Evolutionary conservation across 177 flowering plant genomes (phyloP), one percentile per base, ranked within the genome.

Genomic region (Vitis hybrid): DNA sequence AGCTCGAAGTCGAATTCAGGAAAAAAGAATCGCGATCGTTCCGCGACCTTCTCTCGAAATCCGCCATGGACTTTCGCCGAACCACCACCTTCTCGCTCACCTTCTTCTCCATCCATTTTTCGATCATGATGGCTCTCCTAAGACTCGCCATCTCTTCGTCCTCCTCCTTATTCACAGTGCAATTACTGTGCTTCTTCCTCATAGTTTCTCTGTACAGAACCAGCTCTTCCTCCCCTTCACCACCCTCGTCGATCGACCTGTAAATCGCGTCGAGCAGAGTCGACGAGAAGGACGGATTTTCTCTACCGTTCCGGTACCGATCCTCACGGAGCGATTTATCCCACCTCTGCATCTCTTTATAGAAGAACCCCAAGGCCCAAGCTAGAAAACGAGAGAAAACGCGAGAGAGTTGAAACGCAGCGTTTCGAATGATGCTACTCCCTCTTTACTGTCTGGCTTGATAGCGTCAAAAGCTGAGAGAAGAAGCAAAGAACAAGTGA

Each of bases 211-310:
- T 69, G 79, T 80, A 79, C 68, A 78, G 51, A 35, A 77, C 63
- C 20, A 78, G 18, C 59, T 74, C 81, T 11, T 80, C 79, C 14
- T 81, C 80, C 14, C 58, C 58, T 56, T 70, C 63, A 11, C 61
- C 49, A 30, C 30, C 57, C n/a, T 85, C 86, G 74, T 92, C 95
- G 59, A 92, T 86, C 2, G 97, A 92, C 10, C 92, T 91, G 80
- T 91, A 93, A 51, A 91, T 90, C 2, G 90, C 79, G 69, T 93
- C 98, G 56, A 93, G 92, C 3, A 93, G 89, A 20, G 90, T 74
- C 9, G 98, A 91, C 13, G 98, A 93, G 84, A 93, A 93, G 12
- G 95, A 90, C 0, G 94, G 89, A 70, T 75, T 68, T 11, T 76
- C 71, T 56, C 70, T 70, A 9, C 72, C 61, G 41, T 51, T 68